A percentile compares a stretch with the other conserved stretches of the same genome.
phyloP scores from a whole-genome alignment of 129 eudicot species.

The Chrysanthemum seticuspe region DNA sequence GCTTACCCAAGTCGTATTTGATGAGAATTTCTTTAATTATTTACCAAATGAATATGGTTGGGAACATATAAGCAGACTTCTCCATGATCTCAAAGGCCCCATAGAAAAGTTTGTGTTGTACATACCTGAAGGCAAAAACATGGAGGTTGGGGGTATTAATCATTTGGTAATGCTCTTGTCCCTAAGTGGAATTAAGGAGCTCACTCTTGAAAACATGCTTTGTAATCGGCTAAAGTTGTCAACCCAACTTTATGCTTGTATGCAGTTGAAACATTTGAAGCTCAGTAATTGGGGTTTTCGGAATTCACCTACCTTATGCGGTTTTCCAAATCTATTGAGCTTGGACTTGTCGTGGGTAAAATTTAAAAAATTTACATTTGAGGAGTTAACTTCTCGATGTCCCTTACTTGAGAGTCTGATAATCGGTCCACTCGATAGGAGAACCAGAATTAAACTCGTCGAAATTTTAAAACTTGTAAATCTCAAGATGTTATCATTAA shows the following conservation, averaged over 20 bases:
- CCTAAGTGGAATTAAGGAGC: constrained; percentile 6
- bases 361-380: too few species aligned
- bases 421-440: not conserved
- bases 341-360: not conserved
- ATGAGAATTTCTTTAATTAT: too few species aligned
- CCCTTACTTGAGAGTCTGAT: constrained; percentile 10
- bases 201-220: not conserved
- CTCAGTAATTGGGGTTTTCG: not conserved
- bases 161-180: constrained; percentile 22
- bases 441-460: not conserved
- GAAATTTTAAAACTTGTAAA: not conserved
- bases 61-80: too few species aligned
- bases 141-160: not conserved
- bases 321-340: constrained; percentile 18
- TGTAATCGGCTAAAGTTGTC: not conserved
- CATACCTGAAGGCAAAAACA: too few species aligned
- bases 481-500: not conserved
- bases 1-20: too few species aligned
- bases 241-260: not conserved
- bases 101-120: too few species aligned
- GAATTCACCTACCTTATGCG: not conserved
- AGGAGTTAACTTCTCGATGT: not conserved
- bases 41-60: too few species aligned
- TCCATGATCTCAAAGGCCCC: too few species aligned
- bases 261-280: constrained; percentile 4